Base-by-base conservation (phyloP, 2,329 filamentous ascomycete species). In the Talaromyces amestolkiae region DNA sequence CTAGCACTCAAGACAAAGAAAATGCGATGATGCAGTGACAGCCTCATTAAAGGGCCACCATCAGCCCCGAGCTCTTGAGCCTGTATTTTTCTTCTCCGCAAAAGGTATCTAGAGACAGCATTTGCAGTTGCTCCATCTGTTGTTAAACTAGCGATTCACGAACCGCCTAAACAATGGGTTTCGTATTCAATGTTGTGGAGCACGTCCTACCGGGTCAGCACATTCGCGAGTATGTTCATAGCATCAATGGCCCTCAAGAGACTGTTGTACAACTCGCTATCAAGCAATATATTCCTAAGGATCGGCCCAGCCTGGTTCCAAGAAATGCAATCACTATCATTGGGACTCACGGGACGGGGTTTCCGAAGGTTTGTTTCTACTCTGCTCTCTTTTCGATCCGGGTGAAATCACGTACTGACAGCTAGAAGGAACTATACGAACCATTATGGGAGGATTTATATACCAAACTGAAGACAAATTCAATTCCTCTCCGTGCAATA, bases 401-500 rank as follows among this genome's bases (percentile, higher is more conserved):
- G 10, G 8, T 4, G 13, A 33, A 33, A 11, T 51, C 5, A 10
- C n/a, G 8, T 13, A 54, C n/a, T 54, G 27, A 54, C 9, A 2
- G 13, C 31, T 7, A 27, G 17, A 67, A 91, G 88, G 92, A 96
- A 80, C 77, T 95, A 1, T 96, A 96, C 74, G 92, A 96, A 72
- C 90, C 93, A 0, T 80, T 96, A 0, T 96, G 91, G 90, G 90
- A 92, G 66, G 91, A 96, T 54, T 80, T 96, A 2, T 82, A 89
- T 69, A 74, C 80, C 31, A 78, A 81, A 31, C 79, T 86, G 4
- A 82, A 83, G 68, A 74, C 76, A 19, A 77, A 81, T 31, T 85
- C 84, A 35, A 84, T 93, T 69, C 82, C 83, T 4, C 88, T 96
- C 70, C 86, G 91, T 63, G 82, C 84, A 65, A 92, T 96, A 70